Evolutionary conservation across 2,329 filamentous ascomycete species (phyloP), one percentile per base, ranked within the genome.

Genomic region (Arthrinium puccinioides): DNA sequence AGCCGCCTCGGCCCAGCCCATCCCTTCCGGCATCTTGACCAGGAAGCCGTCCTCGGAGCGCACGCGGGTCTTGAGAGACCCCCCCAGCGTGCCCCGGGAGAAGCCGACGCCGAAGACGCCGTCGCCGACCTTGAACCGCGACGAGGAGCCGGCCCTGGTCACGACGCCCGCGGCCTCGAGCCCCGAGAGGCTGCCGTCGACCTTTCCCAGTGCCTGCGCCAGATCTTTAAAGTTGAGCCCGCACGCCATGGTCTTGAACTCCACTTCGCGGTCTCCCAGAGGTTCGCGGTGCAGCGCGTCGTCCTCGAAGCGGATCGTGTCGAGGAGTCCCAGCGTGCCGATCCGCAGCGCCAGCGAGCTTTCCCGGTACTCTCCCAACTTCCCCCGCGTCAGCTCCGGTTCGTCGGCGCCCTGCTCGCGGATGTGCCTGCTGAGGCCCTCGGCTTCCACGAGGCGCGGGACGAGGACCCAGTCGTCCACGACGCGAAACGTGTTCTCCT

Each of bases 151-250:
- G n/a, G 40, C 26, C 29, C 48, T 35, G 9, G 42, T 46, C 10
- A 53, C 50, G 9, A 51, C 33, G 8, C 50, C 50, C 9, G 47
- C 37, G 16, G 44, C 48, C 33, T 50, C 50, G 8, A 44, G 20
- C 1, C 42, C 39, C 19, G 44, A 32, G 4, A 30, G 13, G 6
- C 39, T 39, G 9, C 39, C 39, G 28, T 42, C 31, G 7, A 37
- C 16, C 37, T 45, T 43, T 1, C 48, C 48, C 7, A 43, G 37
- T 2, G 39, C 39, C 5, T 38, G 21, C 3, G 44, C 38, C 9
- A 53, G 16, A 28, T 54, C 49, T 32, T 34, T 30, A 25, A 37
- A 38, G 28, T 40, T 47, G 23, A 47, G 14, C 4, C 47, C 46
- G n/a, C 36, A 41, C 5, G 50, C 50, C 43, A 42, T 45, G 19